Evolutionary conservation across 208 protist species (phyloP).

Genomic region (Histomonas meleagridis): DNA sequence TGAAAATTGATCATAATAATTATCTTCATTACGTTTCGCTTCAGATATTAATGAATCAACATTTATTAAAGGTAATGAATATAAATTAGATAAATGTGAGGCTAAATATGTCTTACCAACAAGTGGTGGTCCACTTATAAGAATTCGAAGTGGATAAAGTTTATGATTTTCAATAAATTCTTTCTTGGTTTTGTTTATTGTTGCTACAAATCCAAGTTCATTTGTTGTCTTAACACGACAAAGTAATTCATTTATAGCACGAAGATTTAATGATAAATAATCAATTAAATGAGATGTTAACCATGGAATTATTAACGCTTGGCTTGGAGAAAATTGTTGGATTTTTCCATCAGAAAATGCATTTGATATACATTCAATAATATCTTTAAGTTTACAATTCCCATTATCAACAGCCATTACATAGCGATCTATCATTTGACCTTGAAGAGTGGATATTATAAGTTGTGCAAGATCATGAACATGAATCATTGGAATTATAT

Average conservation of each 20-base stretch:
- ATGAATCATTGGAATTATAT: conserved; percentile 31
- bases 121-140: conserved; percentile 8
- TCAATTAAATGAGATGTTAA: background rate
- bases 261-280: background rate
- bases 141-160: background rate
- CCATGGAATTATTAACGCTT: conserved; percentile 19
- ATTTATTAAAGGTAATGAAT: background rate
- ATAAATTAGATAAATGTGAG: background rate
- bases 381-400: conserved; percentile 1
- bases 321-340: background rate
- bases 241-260: background rate
- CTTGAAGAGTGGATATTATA: background rate
- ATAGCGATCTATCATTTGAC: conserved; percentile 26
- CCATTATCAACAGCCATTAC: conserved; percentile 29
- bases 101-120: background rate
- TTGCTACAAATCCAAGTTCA: background rate
- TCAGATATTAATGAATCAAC: background rate
- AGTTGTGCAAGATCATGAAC: background rate
- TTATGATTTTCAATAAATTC: background rate
- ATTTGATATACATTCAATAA: conserved; percentile 5
- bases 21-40: background rate
- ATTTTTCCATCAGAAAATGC: background rate
- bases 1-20: background rate
- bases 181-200: background rate
- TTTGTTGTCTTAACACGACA: background rate